Evolutionary conservation across 2,329 filamentous ascomycete species (phyloP).

Genomic region (Aspergillus luchuensis): DNA sequence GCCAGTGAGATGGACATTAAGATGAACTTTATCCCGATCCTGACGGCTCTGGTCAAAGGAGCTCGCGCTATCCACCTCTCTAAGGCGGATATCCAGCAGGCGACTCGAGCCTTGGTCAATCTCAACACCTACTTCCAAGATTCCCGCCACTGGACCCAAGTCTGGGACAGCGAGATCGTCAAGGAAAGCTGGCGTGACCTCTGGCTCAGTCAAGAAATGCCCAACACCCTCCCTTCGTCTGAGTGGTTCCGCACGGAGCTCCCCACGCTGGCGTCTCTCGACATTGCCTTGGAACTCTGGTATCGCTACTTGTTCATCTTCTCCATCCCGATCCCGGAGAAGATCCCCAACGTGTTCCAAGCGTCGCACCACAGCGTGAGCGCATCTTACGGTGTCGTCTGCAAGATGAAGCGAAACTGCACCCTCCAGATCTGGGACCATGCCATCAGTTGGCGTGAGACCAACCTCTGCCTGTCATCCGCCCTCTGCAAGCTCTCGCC

Average conservation of each 20-base stretch:
- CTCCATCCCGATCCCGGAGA: constrained; percentile 58
- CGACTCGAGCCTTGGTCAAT: constrained; percentile 52
- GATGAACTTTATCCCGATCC: constrained; percentile 56
- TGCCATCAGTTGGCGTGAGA: constrained; percentile 63
- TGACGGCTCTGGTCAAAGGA: constrained; percentile 54
- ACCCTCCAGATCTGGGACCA: constrained; percentile 67
- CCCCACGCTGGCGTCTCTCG: constrained; percentile 40
- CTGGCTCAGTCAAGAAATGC: constrained; percentile 51
- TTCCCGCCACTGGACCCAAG: constrained; percentile 51
- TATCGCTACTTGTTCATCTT: constrained; percentile 57
- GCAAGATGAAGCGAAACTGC: constrained; percentile 62
- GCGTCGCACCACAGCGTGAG: constrained; percentile 65
- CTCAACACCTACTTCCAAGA: constrained; percentile 55
- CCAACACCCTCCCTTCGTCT: constrained; percentile 38
- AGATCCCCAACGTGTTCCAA: constrained; percentile 62
- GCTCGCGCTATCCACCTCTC: constrained; percentile 50
- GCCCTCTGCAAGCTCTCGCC: constrained; percentile 53
- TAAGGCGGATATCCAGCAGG: constrained; percentile 47
- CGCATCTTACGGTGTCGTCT: constrained; percentile 62
- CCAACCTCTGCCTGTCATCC: constrained; percentile 53
- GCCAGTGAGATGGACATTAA: constrained; percentile 53
- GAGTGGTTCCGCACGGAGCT: constrained; percentile 44
- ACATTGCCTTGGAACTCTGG: constrained; percentile 44
- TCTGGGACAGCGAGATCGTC: constrained; percentile 51
- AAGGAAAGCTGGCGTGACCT: constrained; percentile 50